Percentiles rank a stretch among this genome's conserved stretches.
Conservation (phyloP, 345 rosid species). For the Heritiera fomes region DNA sequence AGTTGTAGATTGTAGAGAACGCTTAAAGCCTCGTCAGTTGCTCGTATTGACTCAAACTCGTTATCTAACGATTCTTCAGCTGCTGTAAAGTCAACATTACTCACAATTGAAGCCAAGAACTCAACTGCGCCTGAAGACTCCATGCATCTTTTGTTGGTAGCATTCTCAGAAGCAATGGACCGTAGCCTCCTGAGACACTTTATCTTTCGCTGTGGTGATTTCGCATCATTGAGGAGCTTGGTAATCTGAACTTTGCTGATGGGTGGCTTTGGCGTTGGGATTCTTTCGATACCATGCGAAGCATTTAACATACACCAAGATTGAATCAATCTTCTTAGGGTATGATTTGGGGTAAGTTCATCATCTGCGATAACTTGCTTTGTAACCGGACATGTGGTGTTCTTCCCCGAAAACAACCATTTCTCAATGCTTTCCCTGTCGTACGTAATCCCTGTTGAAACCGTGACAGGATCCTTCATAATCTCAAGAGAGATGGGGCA, state of each 20-base stretch:
- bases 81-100: background rate
- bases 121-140: conserved; percentile 75
- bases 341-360: conserved; percentile 85
- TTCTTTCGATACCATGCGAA: conserved; percentile 72
- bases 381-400: conserved; percentile 66
- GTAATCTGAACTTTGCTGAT: conserved; percentile 53
- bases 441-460: conserved; percentile 65
- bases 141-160: conserved; percentile 65
- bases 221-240: conserved; percentile 51
- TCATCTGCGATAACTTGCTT: conserved; percentile 53
- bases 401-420: conserved; percentile 59
- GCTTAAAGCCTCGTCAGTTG: conserved; percentile 60
- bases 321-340: conserved; percentile 81
- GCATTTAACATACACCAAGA: conserved; percentile 92
- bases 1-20: conserved; percentile 58
- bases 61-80: conserved; percentile 7
- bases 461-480: conserved; percentile 75
- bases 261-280: conserved; percentile 86
- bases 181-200: conserved; percentile 56
- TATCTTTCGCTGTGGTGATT: conserved; percentile 43
- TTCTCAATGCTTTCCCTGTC: conserved; percentile 71
- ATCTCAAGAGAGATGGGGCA: conserved; percentile 73
- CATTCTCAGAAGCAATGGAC: conserved; percentile 51
- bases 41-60: conserved; percentile 30
- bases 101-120: conserved; percentile 53